Percentiles rank a stretch among this genome's conserved stretches.
These are phyloP conservation scores for Rosa hybrid DNA, from an alignment of 331 rosid species.

Conservation along the genomic window DNA sequence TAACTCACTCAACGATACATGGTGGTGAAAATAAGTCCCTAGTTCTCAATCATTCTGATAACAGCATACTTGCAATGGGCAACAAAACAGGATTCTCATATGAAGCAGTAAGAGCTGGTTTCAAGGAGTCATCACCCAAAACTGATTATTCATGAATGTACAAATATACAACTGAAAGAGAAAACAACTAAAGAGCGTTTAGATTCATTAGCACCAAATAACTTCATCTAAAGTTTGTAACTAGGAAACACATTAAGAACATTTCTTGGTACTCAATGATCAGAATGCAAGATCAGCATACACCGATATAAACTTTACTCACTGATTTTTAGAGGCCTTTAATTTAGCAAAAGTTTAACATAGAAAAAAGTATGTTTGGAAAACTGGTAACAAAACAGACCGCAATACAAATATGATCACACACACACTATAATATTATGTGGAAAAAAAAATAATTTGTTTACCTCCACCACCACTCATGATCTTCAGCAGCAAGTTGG, in stretches of 20 bases:
- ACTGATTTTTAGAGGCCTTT: neutral
- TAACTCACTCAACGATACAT: neutral
- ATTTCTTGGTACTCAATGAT: neutral
- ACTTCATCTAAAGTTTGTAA: neutral
- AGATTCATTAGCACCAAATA: neutral
- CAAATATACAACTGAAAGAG: neutral
- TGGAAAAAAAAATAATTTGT: constrained; percentile 9
- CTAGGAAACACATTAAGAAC: neutral
- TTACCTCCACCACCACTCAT: constrained; percentile 99
- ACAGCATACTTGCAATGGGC: neutral
- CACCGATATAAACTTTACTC: neutral
- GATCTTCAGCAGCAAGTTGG: constrained; percentile 99
- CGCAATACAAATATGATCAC: neutral
- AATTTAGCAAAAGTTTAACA: neutral
- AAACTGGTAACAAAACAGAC: neutral
- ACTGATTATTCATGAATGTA: neutral
- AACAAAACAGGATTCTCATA: neutral
- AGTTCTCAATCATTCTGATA: neutral
- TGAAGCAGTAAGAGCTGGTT: neutral
- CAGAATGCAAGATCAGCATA: neutral
- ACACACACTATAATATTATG: no score
- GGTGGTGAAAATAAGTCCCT: neutral
- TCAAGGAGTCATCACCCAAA: constrained; percentile 8
- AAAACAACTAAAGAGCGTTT: neutral
- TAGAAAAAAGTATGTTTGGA: neutral